A percentile compares a stretch with the other conserved stretches of the same genome.
These are phyloP conservation scores for Dactylella cylindrospora DNA, from an alignment of 2,329 filamentous ascomycete species.

Conservation along the genomic window DNA sequence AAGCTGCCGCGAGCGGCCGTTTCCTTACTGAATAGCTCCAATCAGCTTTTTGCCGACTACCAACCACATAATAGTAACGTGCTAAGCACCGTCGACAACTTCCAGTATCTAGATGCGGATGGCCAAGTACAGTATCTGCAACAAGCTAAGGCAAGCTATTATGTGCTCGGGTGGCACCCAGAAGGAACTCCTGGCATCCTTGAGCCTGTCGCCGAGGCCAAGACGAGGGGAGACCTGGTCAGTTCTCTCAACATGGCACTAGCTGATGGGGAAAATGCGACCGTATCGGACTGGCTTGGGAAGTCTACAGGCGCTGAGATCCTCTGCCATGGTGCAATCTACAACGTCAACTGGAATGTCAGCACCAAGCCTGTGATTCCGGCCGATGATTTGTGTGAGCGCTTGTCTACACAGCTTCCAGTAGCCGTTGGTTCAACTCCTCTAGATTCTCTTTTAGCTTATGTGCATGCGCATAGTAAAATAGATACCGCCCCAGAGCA, in stretches of 20 bases:
- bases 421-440: slow-evolving; percentile 53
- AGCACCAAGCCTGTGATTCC: slow-evolving; percentile 49
- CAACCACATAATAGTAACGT: slow-evolving; percentile 54
- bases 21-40: slow-evolving; percentile 47
- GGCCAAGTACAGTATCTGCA: slow-evolving; percentile 40
- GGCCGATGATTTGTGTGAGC: slow-evolving; percentile 48
- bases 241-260: slow-evolving; percentile 47
- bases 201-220: background rate
- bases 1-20: slow-evolving; percentile 23
- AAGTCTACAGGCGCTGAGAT: slow-evolving; percentile 24
- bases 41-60: slow-evolving; percentile 54
- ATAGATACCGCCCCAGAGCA: slow-evolving; percentile 13
- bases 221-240: slow-evolving; percentile 26
- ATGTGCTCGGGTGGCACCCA: slow-evolving; percentile 54
- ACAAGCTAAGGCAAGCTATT: slow-evolving; percentile 52
- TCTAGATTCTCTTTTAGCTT: slow-evolving; percentile 53
- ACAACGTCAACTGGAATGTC: slow-evolving; percentile 52
- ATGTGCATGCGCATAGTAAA: slow-evolving; percentile 49
- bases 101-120: slow-evolving; percentile 49
- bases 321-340: slow-evolving; percentile 53
- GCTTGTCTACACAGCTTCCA: slow-evolving; percentile 42
- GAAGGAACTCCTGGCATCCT: slow-evolving; percentile 45
- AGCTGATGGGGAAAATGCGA: slow-evolving; percentile 33
- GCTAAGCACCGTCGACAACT: slow-evolving; percentile 54
- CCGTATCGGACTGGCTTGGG: slow-evolving; percentile 33